Percentiles rank a stretch among this genome's conserved stretches.
Conservation (phyloP, 2,329 filamentous ascomycete species). For the Cladosporium sphaerospermum region DNA sequence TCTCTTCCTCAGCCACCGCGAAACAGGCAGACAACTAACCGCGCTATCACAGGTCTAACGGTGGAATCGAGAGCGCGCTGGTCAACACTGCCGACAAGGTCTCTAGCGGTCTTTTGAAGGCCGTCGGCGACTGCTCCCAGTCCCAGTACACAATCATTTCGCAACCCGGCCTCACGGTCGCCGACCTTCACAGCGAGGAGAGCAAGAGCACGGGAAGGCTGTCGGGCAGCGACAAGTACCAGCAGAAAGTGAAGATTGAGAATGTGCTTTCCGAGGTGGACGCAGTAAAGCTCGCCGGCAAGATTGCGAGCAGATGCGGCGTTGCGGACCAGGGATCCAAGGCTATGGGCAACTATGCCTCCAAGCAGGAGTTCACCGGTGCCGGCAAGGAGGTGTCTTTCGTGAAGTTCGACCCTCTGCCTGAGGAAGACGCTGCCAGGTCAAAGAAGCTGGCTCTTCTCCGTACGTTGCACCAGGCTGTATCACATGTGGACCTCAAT, state of each 20-base stretch:
- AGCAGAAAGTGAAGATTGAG: conserved; percentile 37
- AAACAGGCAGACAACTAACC: conserved; percentile 2
- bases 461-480: background rate
- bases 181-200: conserved; percentile 49
- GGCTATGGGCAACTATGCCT: background rate
- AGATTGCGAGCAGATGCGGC: conserved; percentile 42
- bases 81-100: conserved; percentile 23
- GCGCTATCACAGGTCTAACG: background rate
- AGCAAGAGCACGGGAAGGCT: background rate
- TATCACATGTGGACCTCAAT: too few species aligned
- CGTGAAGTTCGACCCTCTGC: background rate
- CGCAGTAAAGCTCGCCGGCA: conserved; percentile 34
- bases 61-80: conserved; percentile 19
- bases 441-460: background rate
- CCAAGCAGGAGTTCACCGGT: background rate
- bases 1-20: background rate
- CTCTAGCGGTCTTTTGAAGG: conserved; percentile 30
- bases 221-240: background rate
- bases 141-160: conserved; percentile 64
- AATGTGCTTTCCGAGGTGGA: conserved; percentile 49
- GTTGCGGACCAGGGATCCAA: conserved; percentile 11
- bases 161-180: conserved; percentile 66
- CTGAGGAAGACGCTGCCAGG: background rate
- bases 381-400: background rate
- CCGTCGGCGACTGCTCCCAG: conserved; percentile 39